A percentile compares a stretch with the other conserved stretches of the same genome.
Evolutionary conservation across 768 basidiomycete species (phyloP).

Genomic region (Mycena amicta): DNA sequence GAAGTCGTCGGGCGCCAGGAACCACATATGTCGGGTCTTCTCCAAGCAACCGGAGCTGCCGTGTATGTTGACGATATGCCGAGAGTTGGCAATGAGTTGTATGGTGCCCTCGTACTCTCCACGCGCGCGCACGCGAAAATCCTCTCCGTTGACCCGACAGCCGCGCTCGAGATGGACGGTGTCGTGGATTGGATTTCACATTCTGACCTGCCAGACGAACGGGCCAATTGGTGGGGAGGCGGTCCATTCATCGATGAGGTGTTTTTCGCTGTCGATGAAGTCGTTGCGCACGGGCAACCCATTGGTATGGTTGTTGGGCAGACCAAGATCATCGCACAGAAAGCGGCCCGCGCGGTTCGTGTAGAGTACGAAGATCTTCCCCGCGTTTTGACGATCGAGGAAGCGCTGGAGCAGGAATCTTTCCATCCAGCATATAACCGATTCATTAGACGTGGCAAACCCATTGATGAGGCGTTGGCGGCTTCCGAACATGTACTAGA

Average conservation of each 20-base stretch:
- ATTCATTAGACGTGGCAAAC: constrained; percentile 15
- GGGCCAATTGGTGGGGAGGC: constrained; percentile 25
- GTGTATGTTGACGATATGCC: constrained; percentile 26
- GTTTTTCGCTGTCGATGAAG: constrained; percentile 16
- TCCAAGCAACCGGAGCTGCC: constrained; percentile 21
- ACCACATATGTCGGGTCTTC: constrained; percentile 22
- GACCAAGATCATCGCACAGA: constrained; percentile 24
- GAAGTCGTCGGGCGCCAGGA: constrained; percentile 23
- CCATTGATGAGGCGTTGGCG: constrained; percentile 17
- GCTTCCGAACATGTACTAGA: constrained; percentile 20
- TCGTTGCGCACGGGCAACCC: constrained; percentile 22
- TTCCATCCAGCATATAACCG: constrained; percentile 23
- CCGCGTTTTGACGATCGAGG: constrained; percentile 21
- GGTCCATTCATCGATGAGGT: constrained; percentile 18
- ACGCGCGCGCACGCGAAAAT: constrained; percentile 23
- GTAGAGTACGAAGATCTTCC: constrained; percentile 24
- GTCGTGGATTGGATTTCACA: constrained; percentile 20
- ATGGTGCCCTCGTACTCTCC: constrained; percentile 22
- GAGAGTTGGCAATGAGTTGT: constrained; percentile 21
- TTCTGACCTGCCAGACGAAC: constrained; percentile 17
- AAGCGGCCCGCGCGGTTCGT: constrained; percentile 21
- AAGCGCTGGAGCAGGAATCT: constrained; percentile 18
- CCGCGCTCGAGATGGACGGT: constrained; percentile 22
- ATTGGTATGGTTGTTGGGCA: constrained; percentile 23
- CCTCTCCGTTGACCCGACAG: constrained; percentile 17